Percentiles rank a stretch among this genome's conserved stretches.
These are phyloP conservation scores for Brassica incana DNA, from an alignment of 345 rosid species.

Conservation along the genomic window DNA sequence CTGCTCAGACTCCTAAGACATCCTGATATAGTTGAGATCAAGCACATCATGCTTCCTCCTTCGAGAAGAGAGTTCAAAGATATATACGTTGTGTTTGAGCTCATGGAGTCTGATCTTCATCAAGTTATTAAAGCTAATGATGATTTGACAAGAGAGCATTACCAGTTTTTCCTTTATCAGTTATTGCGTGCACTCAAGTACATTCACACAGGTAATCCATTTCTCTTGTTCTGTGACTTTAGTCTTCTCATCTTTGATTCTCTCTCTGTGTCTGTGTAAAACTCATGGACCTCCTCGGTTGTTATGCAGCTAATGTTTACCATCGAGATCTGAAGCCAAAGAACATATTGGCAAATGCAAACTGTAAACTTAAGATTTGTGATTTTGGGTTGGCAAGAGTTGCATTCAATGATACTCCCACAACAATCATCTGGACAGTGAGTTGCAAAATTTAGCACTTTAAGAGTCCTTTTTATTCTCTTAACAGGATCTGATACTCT, in stretches of 20 bases:
- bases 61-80: slow-evolving; percentile 91
- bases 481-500: slow-evolving; percentile 20
- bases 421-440: slow-evolving; percentile 96
- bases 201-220: slow-evolving; percentile 61
- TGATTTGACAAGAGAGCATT: slow-evolving; percentile 90
- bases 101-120: slow-evolving; percentile 96
- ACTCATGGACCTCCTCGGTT: no score
- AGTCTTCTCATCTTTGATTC: background rate
- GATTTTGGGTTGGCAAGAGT: slow-evolving; percentile 97
- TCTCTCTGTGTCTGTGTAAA: background rate
- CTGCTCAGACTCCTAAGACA: slow-evolving; percentile 80
- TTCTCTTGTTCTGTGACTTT: background rate
- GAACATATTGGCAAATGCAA: slow-evolving; percentile 97
- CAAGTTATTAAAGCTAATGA: slow-evolving; percentile 97
- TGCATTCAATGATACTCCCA: slow-evolving; percentile 87
- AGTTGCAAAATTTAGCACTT: slow-evolving; percentile 19
- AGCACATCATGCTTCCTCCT: slow-evolving; percentile 95
- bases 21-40: slow-evolving; percentile 93
- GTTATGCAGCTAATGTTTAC: slow-evolving; percentile 76
- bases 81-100: slow-evolving; percentile 95
- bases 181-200: slow-evolving; percentile 90
- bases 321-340: slow-evolving; percentile 95
- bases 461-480: slow-evolving; percentile 10
- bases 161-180: slow-evolving; percentile 94
- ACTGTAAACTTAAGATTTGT: slow-evolving; percentile 92